phyloP scores from a whole-genome alignment of 2,329 filamentous ascomycete species.

The Rutstroemia sydowiana region DNA sequence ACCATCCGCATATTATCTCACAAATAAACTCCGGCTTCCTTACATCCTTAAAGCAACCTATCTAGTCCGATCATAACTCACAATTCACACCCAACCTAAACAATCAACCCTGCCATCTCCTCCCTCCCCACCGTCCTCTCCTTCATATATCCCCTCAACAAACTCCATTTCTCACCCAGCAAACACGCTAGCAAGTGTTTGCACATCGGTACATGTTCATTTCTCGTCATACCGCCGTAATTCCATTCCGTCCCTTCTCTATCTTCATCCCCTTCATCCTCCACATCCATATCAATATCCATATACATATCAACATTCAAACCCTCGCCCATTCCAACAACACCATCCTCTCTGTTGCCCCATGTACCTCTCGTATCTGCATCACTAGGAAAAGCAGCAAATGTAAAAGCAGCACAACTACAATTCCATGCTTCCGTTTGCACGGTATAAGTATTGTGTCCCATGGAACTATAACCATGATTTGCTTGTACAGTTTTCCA shows the following conservation, averaged over 20 bases:
- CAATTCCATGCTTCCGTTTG: conserved; percentile 76
- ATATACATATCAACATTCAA: not conserved
- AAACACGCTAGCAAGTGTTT: conserved; percentile 87
- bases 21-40: conserved; percentile 9
- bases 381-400: conserved; percentile 53
- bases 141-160: conserved; percentile 51
- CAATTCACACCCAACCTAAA: too few species aligned
- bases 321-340: too few species aligned
- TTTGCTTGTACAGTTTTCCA: too few species aligned
- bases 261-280: conserved; percentile 12
- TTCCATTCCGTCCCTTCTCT: conserved; percentile 8
- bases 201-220: conserved; percentile 50
- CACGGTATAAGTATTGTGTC: conserved; percentile 53
- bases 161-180: conserved; percentile 58
- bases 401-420: conserved; percentile 76
- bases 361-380: too few species aligned
- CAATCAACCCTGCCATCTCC: conserved; percentile 64
- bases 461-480: not conserved
- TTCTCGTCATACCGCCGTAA: conserved; percentile 44
- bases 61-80: too few species aligned
- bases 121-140: conserved; percentile 48
- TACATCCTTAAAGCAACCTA: too few species aligned
- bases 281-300: not conserved
- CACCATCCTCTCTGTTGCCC: too few species aligned
- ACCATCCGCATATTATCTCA: not conserved